A percentile compares a stretch with the other conserved stretches of the same genome.
Conservation (phyloP, 768 basidiomycete species). For the Pluteus cervinus region DNA sequence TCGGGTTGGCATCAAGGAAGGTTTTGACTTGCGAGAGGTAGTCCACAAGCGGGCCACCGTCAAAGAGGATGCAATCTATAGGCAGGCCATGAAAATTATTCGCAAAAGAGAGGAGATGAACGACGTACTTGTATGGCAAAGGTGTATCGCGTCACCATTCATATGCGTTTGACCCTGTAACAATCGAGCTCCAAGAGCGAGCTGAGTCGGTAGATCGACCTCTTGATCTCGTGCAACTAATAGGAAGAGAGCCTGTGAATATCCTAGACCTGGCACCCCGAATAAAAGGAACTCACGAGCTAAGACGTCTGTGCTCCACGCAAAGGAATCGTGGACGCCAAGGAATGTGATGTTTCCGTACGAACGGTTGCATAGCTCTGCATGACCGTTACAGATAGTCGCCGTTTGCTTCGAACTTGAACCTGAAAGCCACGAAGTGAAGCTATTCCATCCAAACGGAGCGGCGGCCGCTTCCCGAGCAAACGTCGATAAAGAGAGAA, state of each 20-base stretch:
- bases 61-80: slow-evolving; percentile 34
- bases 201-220: slow-evolving; percentile 42
- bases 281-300: slow-evolving; percentile 27
- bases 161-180: slow-evolving; percentile 54
- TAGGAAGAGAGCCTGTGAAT: neutral
- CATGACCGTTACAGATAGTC: slow-evolving; percentile 57
- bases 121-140: slow-evolving; percentile 61
- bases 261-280: neutral
- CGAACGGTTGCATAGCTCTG: slow-evolving; percentile 51
- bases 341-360: slow-evolving; percentile 48
- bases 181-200: slow-evolving; percentile 47
- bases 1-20: slow-evolving; percentile 55
- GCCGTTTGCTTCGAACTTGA: slow-evolving; percentile 19
- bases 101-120: neutral
- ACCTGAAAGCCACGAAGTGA: neutral
- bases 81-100: neutral
- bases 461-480: neutral
- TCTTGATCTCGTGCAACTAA: slow-evolving; percentile 44
- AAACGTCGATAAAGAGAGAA: no score
- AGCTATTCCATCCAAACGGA: slow-evolving; percentile 1
- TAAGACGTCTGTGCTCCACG: slow-evolving; percentile 39
- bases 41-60: slow-evolving; percentile 42
- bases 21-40: slow-evolving; percentile 49
- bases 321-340: slow-evolving; percentile 55
- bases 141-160: slow-evolving; percentile 44